Percentiles rank a stretch among this genome's conserved stretches.
phyloP scores from a whole-genome alignment of 306 rosid genomes.

The Ammopiptanthus mongolicus region DNA sequence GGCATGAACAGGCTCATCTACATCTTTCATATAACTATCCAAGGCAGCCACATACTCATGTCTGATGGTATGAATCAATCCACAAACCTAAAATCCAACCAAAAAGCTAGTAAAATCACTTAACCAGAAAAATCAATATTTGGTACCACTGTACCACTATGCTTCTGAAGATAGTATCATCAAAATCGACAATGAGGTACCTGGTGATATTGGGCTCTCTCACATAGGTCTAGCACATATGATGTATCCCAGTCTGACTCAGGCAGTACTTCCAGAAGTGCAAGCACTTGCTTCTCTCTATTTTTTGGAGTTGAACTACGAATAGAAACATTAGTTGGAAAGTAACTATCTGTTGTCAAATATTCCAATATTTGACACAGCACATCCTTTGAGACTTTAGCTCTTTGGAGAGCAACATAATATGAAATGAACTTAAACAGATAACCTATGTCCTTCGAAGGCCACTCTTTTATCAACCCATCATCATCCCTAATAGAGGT shows the following conservation, averaged over 20 bases:
- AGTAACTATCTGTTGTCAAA: slow-evolving; percentile 52
- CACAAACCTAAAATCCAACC: slow-evolving; percentile 67
- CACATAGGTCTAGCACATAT: slow-evolving; percentile 64
- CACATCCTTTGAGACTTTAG: slow-evolving; percentile 59
- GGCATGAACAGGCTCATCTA: slow-evolving; percentile 78
- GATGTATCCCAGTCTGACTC: slow-evolving; percentile 79
- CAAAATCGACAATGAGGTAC: slow-evolving; percentile 42
- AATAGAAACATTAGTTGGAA: slow-evolving; percentile 29
- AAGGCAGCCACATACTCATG: slow-evolving; percentile 72
- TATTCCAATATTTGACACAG: slow-evolving; percentile 71
- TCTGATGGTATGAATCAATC: slow-evolving; percentile 68
- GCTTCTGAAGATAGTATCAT: slow-evolving; percentile 16
- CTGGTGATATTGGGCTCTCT: slow-evolving; percentile 73
- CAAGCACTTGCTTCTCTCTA: slow-evolving; percentile 87
- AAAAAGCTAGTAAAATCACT: slow-evolving; percentile 23
- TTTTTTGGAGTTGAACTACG: slow-evolving; percentile 40
- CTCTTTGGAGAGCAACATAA: slow-evolving; percentile 72
- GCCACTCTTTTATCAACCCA: slow-evolving; percentile 47
- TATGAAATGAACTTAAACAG: slow-evolving; percentile 74
- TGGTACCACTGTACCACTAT: slow-evolving; percentile 14
- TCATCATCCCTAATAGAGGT: slow-evolving; percentile 32
- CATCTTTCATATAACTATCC: slow-evolving; percentile 88
- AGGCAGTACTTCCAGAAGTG: slow-evolving; percentile 77
- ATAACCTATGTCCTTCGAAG: slow-evolving; percentile 63
- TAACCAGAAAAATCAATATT: slow-evolving; percentile 8